Evolutionary conservation across 768 basidiomycete species (phyloP), one percentile per base, ranked within the genome.

Genomic region (Xanthoconium purpureum): DNA sequence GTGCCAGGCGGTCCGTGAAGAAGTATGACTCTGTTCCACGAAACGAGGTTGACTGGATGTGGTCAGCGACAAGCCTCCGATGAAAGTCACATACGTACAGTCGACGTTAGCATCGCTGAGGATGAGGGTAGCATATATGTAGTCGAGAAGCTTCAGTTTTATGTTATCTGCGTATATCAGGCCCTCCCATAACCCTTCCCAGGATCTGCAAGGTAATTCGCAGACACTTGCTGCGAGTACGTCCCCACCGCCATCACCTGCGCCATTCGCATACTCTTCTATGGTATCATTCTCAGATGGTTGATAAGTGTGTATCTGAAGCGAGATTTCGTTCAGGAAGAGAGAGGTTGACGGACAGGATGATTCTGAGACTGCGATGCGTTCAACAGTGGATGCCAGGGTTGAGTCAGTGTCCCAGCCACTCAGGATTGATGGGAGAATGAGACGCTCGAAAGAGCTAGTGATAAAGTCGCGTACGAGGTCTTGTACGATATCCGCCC

Each of bases 1-100:
- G 97, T 98, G 0, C 97, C 97, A 2, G 97, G 97, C 24, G 97
- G 97, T 0, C 97, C 97, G 68, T 98, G 95, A 14, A 99, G 77
- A 9, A 99, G 76, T 1, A 98, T 90, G 14, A 99, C 88, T 3
- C 96, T 85, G 67, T 98, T 98, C 94, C 95, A 98, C 0, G 92
- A 87, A 12, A 98, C 85, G 37, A 98, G 79, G 66, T 98, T 96
- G 72, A 85, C 90, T 91, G 55, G 3, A 48, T n/a, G 35, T 39
- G 38, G 24, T 65, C 50, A 51, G 53, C 18, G 47, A 42, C 39
- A 46, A 38, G 55, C 56, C 45, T 50, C 13, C 2, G 35, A 33
- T 13, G 15, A 47, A 40, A 48, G 32, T n/a, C 12, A 12, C 33
- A 45, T 18, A 76, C 89, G 61, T 58, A 92, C 91, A 88, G 64